Evolutionary conservation across 441 rosid genomes (phyloP).

Genomic region (Lepidium campestre): DNA sequence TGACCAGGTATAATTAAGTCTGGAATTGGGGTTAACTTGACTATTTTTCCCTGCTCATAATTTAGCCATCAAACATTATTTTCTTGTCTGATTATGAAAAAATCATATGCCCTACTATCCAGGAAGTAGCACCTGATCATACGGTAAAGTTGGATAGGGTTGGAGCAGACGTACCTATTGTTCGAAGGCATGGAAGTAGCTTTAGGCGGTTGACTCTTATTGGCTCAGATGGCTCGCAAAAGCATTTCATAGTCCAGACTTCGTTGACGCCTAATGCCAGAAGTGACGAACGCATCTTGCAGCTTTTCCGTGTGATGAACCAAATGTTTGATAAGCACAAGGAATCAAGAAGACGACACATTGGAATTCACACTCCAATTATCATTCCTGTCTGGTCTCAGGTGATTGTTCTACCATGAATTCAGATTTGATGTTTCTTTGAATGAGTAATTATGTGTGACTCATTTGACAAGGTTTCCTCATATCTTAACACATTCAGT

Average conservation of each 20-base stretch:
- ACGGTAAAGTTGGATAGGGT: conserved; percentile 94
- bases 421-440: conserved; percentile 1
- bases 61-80: not conserved
- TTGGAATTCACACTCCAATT: conserved; percentile 94
- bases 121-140: conserved; percentile 98
- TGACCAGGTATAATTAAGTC: conserved; percentile 65
- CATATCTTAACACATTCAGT: not conserved
- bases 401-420: conserved; percentile 34
- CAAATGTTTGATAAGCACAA: conserved; percentile 99
- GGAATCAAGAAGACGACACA: conserved; percentile 90
- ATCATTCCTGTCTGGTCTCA: conserved; percentile 99
- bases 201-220: conserved; percentile 93
- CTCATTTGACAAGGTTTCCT: not conserved
- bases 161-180: conserved; percentile 96
- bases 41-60: conserved; percentile 28
- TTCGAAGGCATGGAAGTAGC: conserved; percentile 99
- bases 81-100: conserved; percentile 1
- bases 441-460: not conserved
- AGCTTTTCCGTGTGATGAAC: conserved; percentile 98
- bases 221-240: conserved; percentile 97
- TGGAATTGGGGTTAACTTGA: not conserved
- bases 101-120: conserved; percentile 18
- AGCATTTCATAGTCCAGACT: conserved; percentile 95
- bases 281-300: conserved; percentile 96
- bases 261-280: conserved; percentile 99